A percentile compares a stretch with the other conserved stretches of the same genome.
Conservation (phyloP, 2,329 filamentous ascomycete genomes). For the Exophiala alcalophila region DNA sequence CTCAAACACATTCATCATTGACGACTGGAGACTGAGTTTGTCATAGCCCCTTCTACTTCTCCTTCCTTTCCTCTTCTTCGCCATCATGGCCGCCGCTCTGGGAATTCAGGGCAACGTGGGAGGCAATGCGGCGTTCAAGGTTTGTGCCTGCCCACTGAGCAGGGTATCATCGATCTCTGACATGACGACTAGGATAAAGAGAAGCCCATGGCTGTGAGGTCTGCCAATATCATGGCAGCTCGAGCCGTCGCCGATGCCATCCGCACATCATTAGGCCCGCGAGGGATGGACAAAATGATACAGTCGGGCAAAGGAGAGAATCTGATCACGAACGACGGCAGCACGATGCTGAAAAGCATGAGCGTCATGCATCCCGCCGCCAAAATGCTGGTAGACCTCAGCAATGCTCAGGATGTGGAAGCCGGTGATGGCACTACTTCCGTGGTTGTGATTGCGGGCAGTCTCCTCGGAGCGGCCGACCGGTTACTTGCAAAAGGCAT, state of each 20-base stretch:
- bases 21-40: neutral
- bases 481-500: slow-evolving; percentile 87
- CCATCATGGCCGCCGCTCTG: slow-evolving; percentile 52
- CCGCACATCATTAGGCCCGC: slow-evolving; percentile 89
- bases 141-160: slow-evolving; percentile 36
- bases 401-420: slow-evolving; percentile 95
- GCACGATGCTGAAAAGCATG: slow-evolving; percentile 99
- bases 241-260: slow-evolving; percentile 98
- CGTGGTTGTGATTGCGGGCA: slow-evolving; percentile 95
- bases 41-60: neutral
- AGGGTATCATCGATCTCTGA: slow-evolving; percentile 39
- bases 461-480: slow-evolving; percentile 89
- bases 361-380: slow-evolving; percentile 98
- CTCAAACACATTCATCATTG: neutral
- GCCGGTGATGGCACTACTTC: slow-evolving; percentile 98
- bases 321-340: slow-evolving; percentile 99
- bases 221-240: slow-evolving; percentile 94
- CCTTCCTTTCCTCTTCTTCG: slow-evolving; percentile 21
- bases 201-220: slow-evolving; percentile 96
- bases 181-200: slow-evolving; percentile 67
- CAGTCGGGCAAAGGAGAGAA: slow-evolving; percentile 94
- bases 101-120: slow-evolving; percentile 48
- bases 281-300: slow-evolving; percentile 99
- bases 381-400: slow-evolving; percentile 97
- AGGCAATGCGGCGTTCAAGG: slow-evolving; percentile 67